These are phyloP conservation scores for Stropharia rugosoannulata DNA, from an alignment of 768 basidiomycete species.

Conservation along the genomic window DNA sequence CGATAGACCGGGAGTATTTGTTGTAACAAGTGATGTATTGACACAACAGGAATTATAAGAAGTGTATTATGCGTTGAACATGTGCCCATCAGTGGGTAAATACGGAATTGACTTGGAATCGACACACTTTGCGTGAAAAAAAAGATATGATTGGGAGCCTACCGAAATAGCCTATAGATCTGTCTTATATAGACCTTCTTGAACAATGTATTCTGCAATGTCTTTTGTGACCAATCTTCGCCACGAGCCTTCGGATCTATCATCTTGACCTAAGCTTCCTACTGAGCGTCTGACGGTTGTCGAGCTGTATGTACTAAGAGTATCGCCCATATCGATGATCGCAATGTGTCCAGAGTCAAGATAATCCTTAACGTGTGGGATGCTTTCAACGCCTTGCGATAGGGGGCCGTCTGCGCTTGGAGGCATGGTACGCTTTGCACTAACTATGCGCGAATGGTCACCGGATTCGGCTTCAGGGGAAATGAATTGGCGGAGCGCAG, in stretches of 20 bases:
- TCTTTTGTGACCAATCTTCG: conserved; percentile 40
- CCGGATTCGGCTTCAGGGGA: conserved; percentile 35
- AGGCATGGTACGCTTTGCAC: conserved; percentile 48
- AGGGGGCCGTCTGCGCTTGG: not conserved
- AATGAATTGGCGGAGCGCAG: conserved; percentile 58
- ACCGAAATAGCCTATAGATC: not conserved
- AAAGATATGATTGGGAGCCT: too few species aligned
- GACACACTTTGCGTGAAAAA: too few species aligned
- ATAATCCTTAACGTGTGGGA: conserved; percentile 45
- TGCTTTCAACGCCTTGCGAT: conserved; percentile 8
- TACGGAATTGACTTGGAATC: too few species aligned
- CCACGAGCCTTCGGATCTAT: conserved; percentile 37
- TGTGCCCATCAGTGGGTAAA: too few species aligned
- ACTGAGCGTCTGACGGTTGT: conserved; percentile 59
- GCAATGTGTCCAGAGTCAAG: conserved; percentile 48
- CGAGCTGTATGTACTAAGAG: conserved; percentile 64
- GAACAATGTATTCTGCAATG: conserved; percentile 51
- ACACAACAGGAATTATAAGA: too few species aligned
- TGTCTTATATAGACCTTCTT: conserved; percentile 43
- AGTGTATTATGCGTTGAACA: too few species aligned
- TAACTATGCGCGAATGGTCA: conserved; percentile 64
- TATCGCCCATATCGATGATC: conserved; percentile 61
- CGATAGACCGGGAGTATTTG: too few species aligned
- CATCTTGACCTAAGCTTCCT: conserved; percentile 19
- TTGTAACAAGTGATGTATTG: too few species aligned